Percentiles rank a stretch among this genome's conserved stretches.
These are phyloP conservation scores for Trichoderma sp. DNA, from an alignment of 2,329 filamentous ascomycete genomes.

Conservation along the genomic window DNA sequence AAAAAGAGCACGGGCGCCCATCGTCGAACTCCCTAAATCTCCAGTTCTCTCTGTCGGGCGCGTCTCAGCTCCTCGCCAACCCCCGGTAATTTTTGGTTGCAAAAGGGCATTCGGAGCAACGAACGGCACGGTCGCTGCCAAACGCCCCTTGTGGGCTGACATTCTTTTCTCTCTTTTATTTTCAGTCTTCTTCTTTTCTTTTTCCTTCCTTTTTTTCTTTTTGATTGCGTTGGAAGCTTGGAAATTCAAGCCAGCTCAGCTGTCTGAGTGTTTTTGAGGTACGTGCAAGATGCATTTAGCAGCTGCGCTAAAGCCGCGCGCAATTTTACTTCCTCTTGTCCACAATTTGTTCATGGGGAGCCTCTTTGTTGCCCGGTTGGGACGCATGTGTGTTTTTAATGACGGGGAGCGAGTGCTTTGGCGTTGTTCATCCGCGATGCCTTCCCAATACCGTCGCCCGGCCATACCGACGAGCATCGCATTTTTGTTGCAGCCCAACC, in stretches of 20 bases:
- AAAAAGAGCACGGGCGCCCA: neutral
- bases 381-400: neutral
- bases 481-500: neutral
- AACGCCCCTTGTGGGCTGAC: conserved; percentile 19
- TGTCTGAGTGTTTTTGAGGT: conserved; percentile 15
- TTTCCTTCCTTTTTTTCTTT: neutral
- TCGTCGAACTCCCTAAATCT: conserved; percentile 18
- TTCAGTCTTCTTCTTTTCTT: neutral
- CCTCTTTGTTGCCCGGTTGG: neutral
- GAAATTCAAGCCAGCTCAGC: conserved; percentile 4
- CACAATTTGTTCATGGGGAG: neutral
- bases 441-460: neutral
- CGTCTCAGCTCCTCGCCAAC: conserved; percentile 17
- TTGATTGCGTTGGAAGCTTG: conserved; percentile 11
- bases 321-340: conserved; percentile 11
- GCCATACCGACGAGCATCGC: neutral
- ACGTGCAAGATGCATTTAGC: conserved; percentile 13
- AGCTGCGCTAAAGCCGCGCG: conserved; percentile 16
- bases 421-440: neutral
- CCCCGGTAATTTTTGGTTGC: conserved; percentile 11
- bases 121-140: conserved; percentile 15
- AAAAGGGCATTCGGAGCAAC: conserved; percentile 16
- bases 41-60: conserved; percentile 10
- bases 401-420: neutral
- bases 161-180: conserved; percentile 13